Conservation (phyloP, 306 rosid genomes). For the Alnus glutinosa region DNA sequence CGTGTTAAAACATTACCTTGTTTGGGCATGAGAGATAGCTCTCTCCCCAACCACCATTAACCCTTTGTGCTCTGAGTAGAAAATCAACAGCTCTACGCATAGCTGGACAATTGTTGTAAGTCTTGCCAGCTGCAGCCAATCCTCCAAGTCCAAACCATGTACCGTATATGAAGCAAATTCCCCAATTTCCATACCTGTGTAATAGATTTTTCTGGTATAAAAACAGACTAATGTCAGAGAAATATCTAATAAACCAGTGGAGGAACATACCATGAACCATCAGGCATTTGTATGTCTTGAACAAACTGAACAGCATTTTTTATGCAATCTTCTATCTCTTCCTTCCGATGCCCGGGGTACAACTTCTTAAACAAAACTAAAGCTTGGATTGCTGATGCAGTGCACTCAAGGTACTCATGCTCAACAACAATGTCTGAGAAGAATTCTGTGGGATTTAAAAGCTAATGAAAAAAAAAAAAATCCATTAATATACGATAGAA, state of each 20-base stretch:
- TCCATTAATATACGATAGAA: background rate
- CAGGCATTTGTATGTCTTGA: conserved; percentile 38
- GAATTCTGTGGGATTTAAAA: conserved; percentile 42
- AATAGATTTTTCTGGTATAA: background rate
- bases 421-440: conserved; percentile 44
- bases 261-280: conserved; percentile 41
- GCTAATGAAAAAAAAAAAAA: conserved; percentile 3
- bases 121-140: conserved; percentile 55
- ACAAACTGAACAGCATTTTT: conserved; percentile 36
- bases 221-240: background rate
- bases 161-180: conserved; percentile 66
- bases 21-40: conserved; percentile 58
- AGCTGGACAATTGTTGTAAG: conserved; percentile 41
- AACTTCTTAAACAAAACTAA: conserved; percentile 41
- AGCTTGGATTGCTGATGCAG: conserved; percentile 49
- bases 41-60: conserved; percentile 81
- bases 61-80: conserved; percentile 45
- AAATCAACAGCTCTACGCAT: conserved; percentile 52
- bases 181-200: conserved; percentile 54
- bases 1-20: conserved; percentile 30
- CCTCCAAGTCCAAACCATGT: conserved; percentile 67
- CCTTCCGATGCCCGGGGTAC: conserved; percentile 42
- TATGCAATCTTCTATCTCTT: conserved; percentile 42
- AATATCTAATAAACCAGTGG: background rate
- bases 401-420: conserved; percentile 56